A percentile compares a stretch with the other conserved stretches of the same genome.
These are phyloP conservation scores for Mrakia blollopis DNA, from an alignment of 768 basidiomycete species.

Conservation along the genomic window DNA sequence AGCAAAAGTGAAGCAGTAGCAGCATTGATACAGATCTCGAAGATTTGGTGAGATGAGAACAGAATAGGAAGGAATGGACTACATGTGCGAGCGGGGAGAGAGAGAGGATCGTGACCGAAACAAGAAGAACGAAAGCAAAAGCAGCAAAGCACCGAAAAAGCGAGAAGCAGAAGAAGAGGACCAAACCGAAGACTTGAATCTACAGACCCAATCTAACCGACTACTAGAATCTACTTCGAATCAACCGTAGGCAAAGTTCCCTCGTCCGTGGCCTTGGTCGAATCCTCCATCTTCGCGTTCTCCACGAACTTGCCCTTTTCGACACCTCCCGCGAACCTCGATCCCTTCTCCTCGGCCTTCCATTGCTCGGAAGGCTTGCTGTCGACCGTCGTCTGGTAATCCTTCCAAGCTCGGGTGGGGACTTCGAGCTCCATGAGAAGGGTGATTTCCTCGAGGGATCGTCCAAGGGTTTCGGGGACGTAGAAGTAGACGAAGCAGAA, in stretches of 20 bases:
- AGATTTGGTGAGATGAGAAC: not conserved
- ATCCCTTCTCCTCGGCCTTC: slow-evolving; percentile 33
- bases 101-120: not conserved
- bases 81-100: not conserved
- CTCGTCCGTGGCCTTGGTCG: not conserved
- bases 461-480: slow-evolving; percentile 42
- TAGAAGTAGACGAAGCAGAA: slow-evolving; percentile 40
- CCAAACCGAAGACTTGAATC: not conserved
- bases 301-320: slow-evolving; percentile 7
- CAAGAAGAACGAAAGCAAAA: not conserved
- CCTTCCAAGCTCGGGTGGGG: slow-evolving; percentile 7
- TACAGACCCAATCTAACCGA: not conserved
- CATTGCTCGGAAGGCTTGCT: slow-evolving; percentile 39
- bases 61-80: not conserved
- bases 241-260: not conserved
- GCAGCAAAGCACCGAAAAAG: not conserved
- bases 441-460: slow-evolving; percentile 37
- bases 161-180: not conserved
- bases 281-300: not conserved
- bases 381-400: slow-evolving; percentile 40
- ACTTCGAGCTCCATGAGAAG: slow-evolving; percentile 15
- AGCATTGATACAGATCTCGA: not conserved
- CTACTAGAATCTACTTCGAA: not conserved
- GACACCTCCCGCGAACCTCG: slow-evolving; percentile 3
- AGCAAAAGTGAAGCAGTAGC: not conserved